Conservation (phyloP, 805 yeast species). For the Sugiyamaella smithiae region DNA sequence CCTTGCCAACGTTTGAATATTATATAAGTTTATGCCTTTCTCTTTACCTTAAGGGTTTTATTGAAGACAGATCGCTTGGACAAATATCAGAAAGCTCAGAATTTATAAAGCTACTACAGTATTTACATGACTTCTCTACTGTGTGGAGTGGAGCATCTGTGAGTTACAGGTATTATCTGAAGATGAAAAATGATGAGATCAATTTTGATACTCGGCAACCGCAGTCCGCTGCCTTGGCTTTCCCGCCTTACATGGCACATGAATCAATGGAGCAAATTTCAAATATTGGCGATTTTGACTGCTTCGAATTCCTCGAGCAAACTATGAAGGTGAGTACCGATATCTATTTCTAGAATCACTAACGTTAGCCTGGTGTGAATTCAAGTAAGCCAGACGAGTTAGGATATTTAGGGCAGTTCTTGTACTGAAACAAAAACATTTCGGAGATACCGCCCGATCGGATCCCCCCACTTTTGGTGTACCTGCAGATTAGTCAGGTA, state of each 20-base stretch:
- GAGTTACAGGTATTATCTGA: constrained; percentile 1
- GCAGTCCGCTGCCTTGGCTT: neutral
- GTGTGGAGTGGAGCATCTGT: constrained; percentile 9
- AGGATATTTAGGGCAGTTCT: too few species aligned
- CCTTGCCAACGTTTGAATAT: constrained; percentile 15
- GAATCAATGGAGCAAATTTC: neutral
- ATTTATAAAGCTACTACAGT: constrained; percentile 4
- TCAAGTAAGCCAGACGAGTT: too few species aligned
- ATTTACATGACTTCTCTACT: neutral
- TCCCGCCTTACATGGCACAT: neutral
- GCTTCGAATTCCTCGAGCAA: constrained; percentile 6
- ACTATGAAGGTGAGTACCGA: constrained; percentile 7
- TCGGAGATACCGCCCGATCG: too few species aligned
- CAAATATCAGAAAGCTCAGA: constrained; percentile 10
- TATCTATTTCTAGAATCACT: too few species aligned
- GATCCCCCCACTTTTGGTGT: too few species aligned
- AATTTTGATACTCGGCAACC: neutral
- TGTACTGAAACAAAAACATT: too few species aligned
- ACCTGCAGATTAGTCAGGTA: too few species aligned
- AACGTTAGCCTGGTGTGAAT: too few species aligned
- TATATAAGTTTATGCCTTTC: constrained; percentile 10
- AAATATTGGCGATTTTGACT: constrained; percentile 6
- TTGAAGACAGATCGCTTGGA: neutral
- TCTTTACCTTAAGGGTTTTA: constrained; percentile 1
- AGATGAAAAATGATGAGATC: constrained; percentile 1